Evolutionary conservation across 768 basidiomycete genomes (phyloP).

Genomic region (Hydnomerulius pinastri): DNA sequence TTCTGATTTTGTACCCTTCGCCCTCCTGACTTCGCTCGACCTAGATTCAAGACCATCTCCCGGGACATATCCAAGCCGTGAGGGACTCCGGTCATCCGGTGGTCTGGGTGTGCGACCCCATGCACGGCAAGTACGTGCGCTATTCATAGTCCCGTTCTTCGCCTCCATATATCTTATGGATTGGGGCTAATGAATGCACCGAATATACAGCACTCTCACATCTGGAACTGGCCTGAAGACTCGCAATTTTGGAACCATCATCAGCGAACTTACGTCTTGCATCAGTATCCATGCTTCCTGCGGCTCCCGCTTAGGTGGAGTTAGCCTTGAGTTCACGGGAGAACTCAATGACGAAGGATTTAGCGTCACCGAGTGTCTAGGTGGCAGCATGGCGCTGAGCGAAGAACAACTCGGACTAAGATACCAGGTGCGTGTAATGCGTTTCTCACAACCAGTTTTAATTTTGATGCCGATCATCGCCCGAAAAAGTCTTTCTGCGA

Average conservation of each 20-base stretch:
- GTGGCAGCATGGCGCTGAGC: constrained; percentile 91
- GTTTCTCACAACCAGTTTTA: not conserved
- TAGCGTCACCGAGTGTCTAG: constrained; percentile 95
- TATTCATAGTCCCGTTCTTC: not conserved
- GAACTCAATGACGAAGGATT: constrained; percentile 89
- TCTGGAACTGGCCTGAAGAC: constrained; percentile 85
- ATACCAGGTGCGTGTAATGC: constrained; percentile 63
- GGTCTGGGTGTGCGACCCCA: constrained; percentile 94
- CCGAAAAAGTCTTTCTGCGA: constrained; percentile 85
- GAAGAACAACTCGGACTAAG: constrained; percentile 89
- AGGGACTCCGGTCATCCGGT: constrained; percentile 82
- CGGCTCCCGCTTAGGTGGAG: constrained; percentile 76
- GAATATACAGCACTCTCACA: constrained; percentile 67
- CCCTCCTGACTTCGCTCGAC: constrained; percentile 2
- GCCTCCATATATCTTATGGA: not conserved
- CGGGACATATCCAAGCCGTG: constrained; percentile 81
- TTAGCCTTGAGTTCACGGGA: constrained; percentile 91
- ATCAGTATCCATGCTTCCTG: constrained; percentile 77
- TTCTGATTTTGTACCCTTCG: not conserved
- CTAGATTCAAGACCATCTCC: constrained; percentile 76
- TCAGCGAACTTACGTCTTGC: constrained; percentile 81
- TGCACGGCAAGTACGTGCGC: constrained; percentile 95
- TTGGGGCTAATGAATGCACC: not conserved
- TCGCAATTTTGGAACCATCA: constrained; percentile 85
- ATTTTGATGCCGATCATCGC: not conserved